Conservation (phyloP, 768 basidiomycete species). For the Ramaria sp. region DNA sequence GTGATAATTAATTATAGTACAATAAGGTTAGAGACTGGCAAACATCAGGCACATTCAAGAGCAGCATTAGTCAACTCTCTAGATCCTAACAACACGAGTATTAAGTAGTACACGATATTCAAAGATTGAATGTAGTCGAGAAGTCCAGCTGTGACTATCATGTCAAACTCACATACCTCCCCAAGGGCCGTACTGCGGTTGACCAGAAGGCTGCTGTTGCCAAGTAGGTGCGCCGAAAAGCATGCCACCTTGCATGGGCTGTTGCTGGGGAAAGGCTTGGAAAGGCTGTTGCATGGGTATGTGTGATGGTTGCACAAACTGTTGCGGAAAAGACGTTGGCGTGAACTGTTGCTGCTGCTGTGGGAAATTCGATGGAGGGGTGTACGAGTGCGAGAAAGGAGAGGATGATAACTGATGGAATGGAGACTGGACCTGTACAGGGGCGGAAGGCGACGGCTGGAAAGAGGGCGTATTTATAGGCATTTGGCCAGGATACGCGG, state of each 20-base stretch:
- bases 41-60: no score
- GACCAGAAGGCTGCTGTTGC: background rate
- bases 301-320: background rate
- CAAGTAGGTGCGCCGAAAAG: background rate
- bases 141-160: background rate
- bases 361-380: background rate
- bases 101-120: background rate
- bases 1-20: no score
- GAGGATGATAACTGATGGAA: background rate
- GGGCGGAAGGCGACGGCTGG: background rate
- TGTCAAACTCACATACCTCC: background rate
- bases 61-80: no score
- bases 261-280: background rate
- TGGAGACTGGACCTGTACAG: background rate
- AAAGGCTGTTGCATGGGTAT: background rate
- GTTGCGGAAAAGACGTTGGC: background rate
- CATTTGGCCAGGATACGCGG: background rate
- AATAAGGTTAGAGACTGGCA: no score
- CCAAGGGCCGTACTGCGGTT: background rate
- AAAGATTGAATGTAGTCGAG: background rate
- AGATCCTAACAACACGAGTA: no score
- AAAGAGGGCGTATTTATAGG: background rate
- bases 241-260: background rate
- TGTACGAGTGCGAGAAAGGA: background rate
- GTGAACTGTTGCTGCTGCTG: conserved; percentile 3